phyloP scores from a whole-genome alignment of 2,329 filamentous ascomycete species.

The Colletotrichum higginsianum region DNA sequence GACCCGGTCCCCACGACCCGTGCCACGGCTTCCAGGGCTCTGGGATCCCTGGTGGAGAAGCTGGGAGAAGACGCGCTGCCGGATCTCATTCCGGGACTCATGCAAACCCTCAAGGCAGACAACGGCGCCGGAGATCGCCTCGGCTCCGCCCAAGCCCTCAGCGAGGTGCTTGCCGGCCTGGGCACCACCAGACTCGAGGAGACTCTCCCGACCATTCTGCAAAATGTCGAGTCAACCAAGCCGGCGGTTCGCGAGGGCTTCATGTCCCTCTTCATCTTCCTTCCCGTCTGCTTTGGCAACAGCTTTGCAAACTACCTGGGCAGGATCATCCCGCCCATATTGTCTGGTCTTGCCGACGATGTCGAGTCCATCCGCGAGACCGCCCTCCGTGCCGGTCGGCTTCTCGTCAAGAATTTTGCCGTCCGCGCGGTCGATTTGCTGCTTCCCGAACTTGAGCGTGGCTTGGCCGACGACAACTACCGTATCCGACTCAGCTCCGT shows the following conservation, averaged over 20 bases:
- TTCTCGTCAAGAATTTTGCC: constrained; percentile 98
- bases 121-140: constrained; percentile 96
- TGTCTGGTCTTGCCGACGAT: constrained; percentile 94
- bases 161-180: constrained; percentile 94
- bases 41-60: constrained; percentile 98
- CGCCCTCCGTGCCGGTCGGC: constrained; percentile 91
- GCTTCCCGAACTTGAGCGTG: constrained; percentile 93
- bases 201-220: constrained; percentile 93
- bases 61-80: constrained; percentile 96
- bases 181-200: constrained; percentile 95
- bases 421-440: constrained; percentile 94
- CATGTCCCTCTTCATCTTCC: constrained; percentile 99
- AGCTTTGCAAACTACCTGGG: constrained; percentile 96
- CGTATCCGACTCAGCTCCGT: constrained; percentile 98
- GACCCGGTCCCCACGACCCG: constrained; percentile 97
- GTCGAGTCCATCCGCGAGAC: constrained; percentile 97
- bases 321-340: constrained; percentile 94
- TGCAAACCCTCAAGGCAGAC: constrained; percentile 97
- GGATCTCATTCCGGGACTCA: constrained; percentile 96
- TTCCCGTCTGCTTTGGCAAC: constrained; percentile 98
- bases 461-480: constrained; percentile 97
- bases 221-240: constrained; percentile 95
- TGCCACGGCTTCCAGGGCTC: constrained; percentile 94
- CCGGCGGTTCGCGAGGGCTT: constrained; percentile 95
- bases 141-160: constrained; percentile 95